Percentiles rank a stretch among this genome's conserved stretches.
These are phyloP conservation scores for Cotoneaster glaucophyllus DNA, from an alignment of 306 rosid species.

Conservation along the genomic window DNA sequence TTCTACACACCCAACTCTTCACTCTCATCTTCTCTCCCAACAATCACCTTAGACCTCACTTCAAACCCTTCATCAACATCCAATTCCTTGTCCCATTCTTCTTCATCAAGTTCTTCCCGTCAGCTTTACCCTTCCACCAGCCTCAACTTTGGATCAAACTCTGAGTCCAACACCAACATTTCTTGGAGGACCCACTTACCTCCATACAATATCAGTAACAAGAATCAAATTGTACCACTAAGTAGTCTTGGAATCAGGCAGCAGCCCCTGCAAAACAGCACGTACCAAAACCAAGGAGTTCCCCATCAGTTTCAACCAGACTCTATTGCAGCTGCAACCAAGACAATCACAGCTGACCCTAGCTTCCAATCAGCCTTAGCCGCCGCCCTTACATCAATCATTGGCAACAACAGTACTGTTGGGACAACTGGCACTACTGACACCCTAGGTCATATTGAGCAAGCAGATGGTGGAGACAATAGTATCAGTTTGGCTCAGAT, in stretches of 20 bases:
- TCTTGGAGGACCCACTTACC: slow-evolving; percentile 36
- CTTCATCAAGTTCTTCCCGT: slow-evolving; percentile 33
- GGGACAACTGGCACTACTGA: slow-evolving; percentile 3
- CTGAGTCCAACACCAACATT: slow-evolving; percentile 31
- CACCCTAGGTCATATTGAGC: slow-evolving; percentile 9
- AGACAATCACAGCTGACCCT: slow-evolving; percentile 78
- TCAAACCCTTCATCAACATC: slow-evolving; percentile 47
- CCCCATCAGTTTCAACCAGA: slow-evolving; percentile 22
- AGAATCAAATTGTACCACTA: slow-evolving; percentile 26
- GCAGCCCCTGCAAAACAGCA: slow-evolving; percentile 21
- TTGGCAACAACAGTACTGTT: slow-evolving; percentile 27
- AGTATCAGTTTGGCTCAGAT: slow-evolving; percentile 20
- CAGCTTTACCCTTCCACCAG: slow-evolving; percentile 41
- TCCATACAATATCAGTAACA: slow-evolving; percentile 22
- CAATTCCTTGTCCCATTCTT: slow-evolving; percentile 22
- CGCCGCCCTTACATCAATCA: slow-evolving; percentile 63
- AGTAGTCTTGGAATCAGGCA: slow-evolving; percentile 38
- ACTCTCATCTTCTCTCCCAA: slow-evolving; percentile 64
- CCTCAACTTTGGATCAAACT: slow-evolving; percentile 45
- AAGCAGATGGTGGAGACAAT: slow-evolving; percentile 17
- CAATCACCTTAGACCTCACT: slow-evolving; percentile 87
- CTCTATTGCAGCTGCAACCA: slow-evolving; percentile 81
- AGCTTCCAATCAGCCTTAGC: slow-evolving; percentile 80
- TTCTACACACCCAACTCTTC: slow-evolving; percentile 56
- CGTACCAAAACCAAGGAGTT: slow-evolving; percentile 24